Evolutionary conservation across 139 green algal species (phyloP), one percentile per base, ranked within the genome.

Genomic region (Pedinophyceae sp.): DNA sequence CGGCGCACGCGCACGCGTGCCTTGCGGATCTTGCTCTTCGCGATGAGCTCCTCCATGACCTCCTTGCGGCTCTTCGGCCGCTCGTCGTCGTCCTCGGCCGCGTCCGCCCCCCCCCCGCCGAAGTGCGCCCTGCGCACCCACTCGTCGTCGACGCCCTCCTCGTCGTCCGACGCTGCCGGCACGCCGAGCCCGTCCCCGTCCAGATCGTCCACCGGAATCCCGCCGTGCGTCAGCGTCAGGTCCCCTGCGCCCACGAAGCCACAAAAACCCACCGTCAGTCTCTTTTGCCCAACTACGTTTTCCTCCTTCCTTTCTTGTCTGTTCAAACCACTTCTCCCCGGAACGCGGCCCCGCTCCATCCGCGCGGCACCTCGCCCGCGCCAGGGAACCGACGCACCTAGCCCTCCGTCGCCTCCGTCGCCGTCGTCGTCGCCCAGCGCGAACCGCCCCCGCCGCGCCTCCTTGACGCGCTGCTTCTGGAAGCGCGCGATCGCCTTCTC

Each of bases 11-110:
- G n/a, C n/a, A n/a, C n/a, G n/a, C n/a, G n/a, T n/a, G n/a, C 10
- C 50, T 47, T 60, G 27, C 72, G 64, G 26, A 59, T 55, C 67
- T 94, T 94, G 72, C 75, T 89, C 73, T 95, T 95, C 30, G 83
- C 83, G 27, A 97, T 95, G 41, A 97, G 65, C 77, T 97, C 89
- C 58, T 90, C 84, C 89, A 97, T 96, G 4, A 95, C 71, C 77
- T 97, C 76, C n/a, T 64, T 78, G 26, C 24, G 50, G 29, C 64
- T 71, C 13, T 30, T 27, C 4, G 25, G 30, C 10, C 47, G 48
- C 0, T 50, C 16, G 23, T 39, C 61, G 26, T 29, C 51, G 0
- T 59, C 28, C 4, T 51, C 20, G 7, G 6, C 27, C 10, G 55
- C 53, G 22, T 46, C 24, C 4, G 20, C 23, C 22, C 59, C 50